A percentile compares a stretch with the other conserved stretches of the same genome.
Conservation (phyloP, 2,329 filamentous ascomycete genomes). For the Epichloe baconii region DNA sequence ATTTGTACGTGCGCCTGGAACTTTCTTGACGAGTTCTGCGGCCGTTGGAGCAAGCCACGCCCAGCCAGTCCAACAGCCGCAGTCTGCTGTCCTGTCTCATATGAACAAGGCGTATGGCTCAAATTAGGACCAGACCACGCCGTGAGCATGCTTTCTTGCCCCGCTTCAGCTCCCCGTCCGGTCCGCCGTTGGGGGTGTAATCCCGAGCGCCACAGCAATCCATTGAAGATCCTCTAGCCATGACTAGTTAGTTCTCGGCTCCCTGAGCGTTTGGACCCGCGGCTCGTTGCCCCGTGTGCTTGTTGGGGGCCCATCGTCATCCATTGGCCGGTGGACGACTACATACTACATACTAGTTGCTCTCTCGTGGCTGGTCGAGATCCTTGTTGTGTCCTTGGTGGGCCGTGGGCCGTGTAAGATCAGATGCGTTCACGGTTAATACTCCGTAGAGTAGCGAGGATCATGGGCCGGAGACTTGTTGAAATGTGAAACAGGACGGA, state of each 20-base stretch:
- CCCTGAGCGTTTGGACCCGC: neutral
- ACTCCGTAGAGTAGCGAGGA: neutral
- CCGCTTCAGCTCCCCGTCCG: neutral
- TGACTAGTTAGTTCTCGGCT: neutral
- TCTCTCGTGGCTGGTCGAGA: neutral
- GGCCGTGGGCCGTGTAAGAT: neutral
- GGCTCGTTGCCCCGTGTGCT: no score
- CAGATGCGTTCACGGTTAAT: neutral
- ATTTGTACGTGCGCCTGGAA: neutral
- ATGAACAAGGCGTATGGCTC: neutral
- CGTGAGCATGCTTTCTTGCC: neutral
- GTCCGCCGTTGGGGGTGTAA: neutral
- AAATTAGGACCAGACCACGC: neutral
- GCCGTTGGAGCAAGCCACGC: neutral
- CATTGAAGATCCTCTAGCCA: neutral
- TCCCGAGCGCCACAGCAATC: neutral
- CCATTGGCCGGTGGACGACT: neutral
- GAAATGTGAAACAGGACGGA: neutral
- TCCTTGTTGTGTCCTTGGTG: neutral
- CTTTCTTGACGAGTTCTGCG: neutral
- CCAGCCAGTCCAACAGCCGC: neutral
- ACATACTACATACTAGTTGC: neutral
- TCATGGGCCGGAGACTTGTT: neutral
- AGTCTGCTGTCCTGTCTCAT: neutral
- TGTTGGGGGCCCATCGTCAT: no score